phyloP scores from a whole-genome alignment of 306 rosid species.

The Vigna trinervia region DNA sequence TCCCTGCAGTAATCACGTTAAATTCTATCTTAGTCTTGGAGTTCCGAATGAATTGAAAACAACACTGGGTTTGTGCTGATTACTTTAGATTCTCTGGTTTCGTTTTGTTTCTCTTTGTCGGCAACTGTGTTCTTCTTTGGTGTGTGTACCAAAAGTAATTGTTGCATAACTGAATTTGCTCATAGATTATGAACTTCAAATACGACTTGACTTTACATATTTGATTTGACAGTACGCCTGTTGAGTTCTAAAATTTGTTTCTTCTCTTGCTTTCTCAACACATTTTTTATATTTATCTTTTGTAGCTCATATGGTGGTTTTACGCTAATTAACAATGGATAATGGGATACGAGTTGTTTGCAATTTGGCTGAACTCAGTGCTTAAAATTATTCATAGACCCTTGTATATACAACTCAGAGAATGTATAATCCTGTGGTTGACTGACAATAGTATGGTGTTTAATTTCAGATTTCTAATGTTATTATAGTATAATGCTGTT shows the following conservation, averaged over 20 bases:
- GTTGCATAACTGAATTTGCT: background rate
- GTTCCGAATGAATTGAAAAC: conserved; percentile 2
- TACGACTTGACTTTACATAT: conserved; percentile 20
- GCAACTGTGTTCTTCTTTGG: conserved; percentile 22
- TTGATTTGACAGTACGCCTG: conserved; percentile 1
- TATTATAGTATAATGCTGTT: conserved; percentile 2
- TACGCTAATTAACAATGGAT: conserved; percentile 26
- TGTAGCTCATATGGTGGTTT: background rate
- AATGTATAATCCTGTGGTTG: conserved; percentile 19
- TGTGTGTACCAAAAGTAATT: background rate
- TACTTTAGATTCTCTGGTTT: conserved; percentile 16
- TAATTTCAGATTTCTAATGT: conserved; percentile 7
- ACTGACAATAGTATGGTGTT: conserved; percentile 33
- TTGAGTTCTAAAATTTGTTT: background rate
- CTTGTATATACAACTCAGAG: background rate
- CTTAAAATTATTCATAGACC: conserved; percentile 11
- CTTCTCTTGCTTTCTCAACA: conserved; percentile 13
- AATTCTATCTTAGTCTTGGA: conserved; percentile 3
- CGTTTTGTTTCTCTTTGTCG: conserved; percentile 20
- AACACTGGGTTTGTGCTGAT: conserved; percentile 16
- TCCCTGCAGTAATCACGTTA: background rate
- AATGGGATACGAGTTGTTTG: conserved; percentile 21
- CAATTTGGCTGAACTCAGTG: conserved; percentile 29
- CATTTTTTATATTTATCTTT: conserved; percentile 17
- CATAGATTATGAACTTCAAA: conserved; percentile 19